Conservation (phyloP, 164 flowering plant species). For the Vitis rotundifolia region DNA sequence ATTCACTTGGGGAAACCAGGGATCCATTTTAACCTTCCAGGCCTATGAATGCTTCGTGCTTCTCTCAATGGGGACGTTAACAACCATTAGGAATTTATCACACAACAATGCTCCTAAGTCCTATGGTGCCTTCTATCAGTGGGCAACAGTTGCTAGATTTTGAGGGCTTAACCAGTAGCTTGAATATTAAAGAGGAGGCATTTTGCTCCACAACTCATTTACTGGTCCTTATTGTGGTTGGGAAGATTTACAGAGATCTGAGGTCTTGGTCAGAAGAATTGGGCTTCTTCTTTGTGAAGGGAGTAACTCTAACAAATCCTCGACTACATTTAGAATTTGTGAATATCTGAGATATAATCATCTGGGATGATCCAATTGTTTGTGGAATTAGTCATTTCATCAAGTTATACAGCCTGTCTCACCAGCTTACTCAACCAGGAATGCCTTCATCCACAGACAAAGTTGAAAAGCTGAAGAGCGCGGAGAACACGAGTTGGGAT, state of each 20-base stretch:
- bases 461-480: conserved; percentile 19
- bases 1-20: too few species aligned
- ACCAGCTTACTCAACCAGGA: conserved; percentile 24
- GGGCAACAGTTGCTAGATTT: too few species aligned
- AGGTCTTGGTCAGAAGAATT: conserved; percentile 27
- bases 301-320: conserved; percentile 3
- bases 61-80: too few species aligned
- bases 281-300: conserved; percentile 23
- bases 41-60: too few species aligned
- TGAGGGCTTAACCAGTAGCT: too few species aligned
- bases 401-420: conserved; percentile 31
- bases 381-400: conserved; percentile 17
- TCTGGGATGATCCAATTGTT: conserved; percentile 7
- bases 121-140: too few species aligned
- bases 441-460: conserved; percentile 5
- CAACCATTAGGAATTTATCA: too few species aligned
- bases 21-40: too few species aligned
- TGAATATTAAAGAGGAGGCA: not conserved
- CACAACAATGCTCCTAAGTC: too few species aligned
- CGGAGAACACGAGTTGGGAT: conserved; percentile 23
- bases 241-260: conserved; percentile 23
- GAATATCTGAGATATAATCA: too few species aligned
- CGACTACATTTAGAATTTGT: too few species aligned
- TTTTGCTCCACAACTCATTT: conserved; percentile 2
- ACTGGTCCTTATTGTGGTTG: conserved; percentile 23